Base-by-base conservation (phyloP, 495 filamentous ascomycete species). In the Lindgomyces ingoldianus region DNA sequence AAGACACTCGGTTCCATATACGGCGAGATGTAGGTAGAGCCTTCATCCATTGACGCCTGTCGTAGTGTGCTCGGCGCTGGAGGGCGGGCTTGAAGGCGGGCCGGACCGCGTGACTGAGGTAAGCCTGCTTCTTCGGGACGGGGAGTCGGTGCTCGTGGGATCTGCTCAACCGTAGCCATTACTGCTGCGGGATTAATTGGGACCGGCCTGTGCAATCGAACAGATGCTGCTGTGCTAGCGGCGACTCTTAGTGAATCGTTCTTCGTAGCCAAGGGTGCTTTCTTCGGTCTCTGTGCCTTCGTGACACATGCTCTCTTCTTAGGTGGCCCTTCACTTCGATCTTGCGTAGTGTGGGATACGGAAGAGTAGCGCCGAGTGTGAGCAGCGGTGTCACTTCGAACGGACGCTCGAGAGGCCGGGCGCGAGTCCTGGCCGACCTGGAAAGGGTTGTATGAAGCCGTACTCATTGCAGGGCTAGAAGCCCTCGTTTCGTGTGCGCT, bases 211-310 rank as follows among this genome's bases (percentile, higher is more conserved):
- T 95, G 89, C 45, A 88, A 85, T n/a, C 91, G 89, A 59, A 96
- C 81, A 8, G 92, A 95, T 18, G 90, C 90, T 29, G 91, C 85
- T 16, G 91, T 93, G 73, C 90, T 94, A 19, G 92, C 92, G 65
- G 89, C 86, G 11, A 96, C 91, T 56, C 92, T 82, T n/a, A 96
- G 78, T 6, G 91, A 95, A 39, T 91, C 89, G 19, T 86, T 83
- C 48, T 85, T 85, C 26, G 83, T 80, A 44, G 86, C 89, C 69
- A 94, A 85, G 4, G 87, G 83, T 4, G 85, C 81, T 47, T 85
- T 87, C 27, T 83, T 84, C 41, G 81, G 86, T 77, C 86, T 85
- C 36, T 88, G 84, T 3, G 87, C 84, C 71, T 86, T 84, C 24
- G 82, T 89, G 24, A 88, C 77, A 67, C 87, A 91, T 19, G 90